Evolutionary conservation across 148 eudicot species (phyloP), one percentile per base, ranked within the genome.

Genomic region (Limonium bicolor): DNA sequence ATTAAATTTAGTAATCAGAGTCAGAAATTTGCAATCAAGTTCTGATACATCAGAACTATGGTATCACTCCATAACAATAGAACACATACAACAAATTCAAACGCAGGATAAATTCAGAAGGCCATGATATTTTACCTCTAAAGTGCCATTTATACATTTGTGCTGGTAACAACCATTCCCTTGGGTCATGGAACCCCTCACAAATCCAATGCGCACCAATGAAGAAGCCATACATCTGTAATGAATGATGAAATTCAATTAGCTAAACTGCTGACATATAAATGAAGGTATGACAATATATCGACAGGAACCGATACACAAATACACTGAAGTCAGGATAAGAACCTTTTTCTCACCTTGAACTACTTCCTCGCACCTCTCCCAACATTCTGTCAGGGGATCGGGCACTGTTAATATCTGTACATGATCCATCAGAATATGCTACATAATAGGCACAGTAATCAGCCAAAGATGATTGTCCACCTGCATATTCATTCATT

Each of bases 121-220:
- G n/a, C n/a, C n/a, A n/a, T n/a, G n/a, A 9, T 39, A 25, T 6
- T 13, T 13, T 80, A 83, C 97, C 97, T 88, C 85, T 43, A 88
- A 52, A 12, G 82, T 65, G 51, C 62, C 63, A 67, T 84, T 74
- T 49, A 70, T 26, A 63, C 97, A 90, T 58, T 84, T 71, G 59
- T 90, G 97, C 61, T 77, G 84, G 60, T 90, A 90, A 63, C 97
- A 90, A 62, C 97, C 97, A 64, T 90, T 90, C 62, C 97, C 97
- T 59, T 90, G 97, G 32, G 79, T 68, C 11, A 72, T 64, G 28
- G 97, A 80, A 45, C 93, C 97, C 56, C 97, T 74, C 20, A 90
- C 97, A 56, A 90, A 90, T 26, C 97, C 97, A 58, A 72, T 76
- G 41, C 97, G 95, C 37, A 90, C 97, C 44, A 90, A 56, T 15